Percentiles rank a stretch among this genome's conserved stretches.
phyloP scores from a whole-genome alignment of 805 yeast genomes.

The Tetrapisispora arboricola region DNA sequence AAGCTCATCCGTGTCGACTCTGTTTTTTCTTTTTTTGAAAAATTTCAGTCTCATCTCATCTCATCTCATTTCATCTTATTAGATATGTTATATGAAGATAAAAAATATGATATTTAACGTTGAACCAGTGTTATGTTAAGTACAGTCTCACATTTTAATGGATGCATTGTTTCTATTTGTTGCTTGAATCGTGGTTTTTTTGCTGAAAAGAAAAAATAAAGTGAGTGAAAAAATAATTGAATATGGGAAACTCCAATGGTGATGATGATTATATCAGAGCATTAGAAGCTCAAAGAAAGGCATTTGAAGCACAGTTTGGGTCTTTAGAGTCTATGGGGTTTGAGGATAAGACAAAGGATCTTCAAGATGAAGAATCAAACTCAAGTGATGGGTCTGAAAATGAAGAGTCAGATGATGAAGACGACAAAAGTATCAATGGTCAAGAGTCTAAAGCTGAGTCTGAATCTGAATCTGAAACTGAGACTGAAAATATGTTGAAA shows the following conservation, averaged over 20 bases:
- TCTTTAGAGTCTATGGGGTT: slow-evolving; percentile 44
- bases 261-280: slow-evolving; percentile 17
- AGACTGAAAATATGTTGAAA: slow-evolving; percentile 4
- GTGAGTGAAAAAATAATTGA: not conserved
- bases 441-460: slow-evolving; percentile 13
- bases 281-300: slow-evolving; percentile 44
- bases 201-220: no score
- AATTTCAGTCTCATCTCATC: slow-evolving; percentile 1
- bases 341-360: slow-evolving; percentile 34
- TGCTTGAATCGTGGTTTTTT: no score
- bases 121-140: no score
- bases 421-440: no score
- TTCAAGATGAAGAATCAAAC: not conserved
- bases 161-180: no score
- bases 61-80: slow-evolving; percentile 1
- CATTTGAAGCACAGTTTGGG: slow-evolving; percentile 59
- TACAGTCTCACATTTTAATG: no score
- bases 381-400: slow-evolving; percentile 6
- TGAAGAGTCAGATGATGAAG: slow-evolving; percentile 2
- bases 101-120: no score
- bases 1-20: no score
- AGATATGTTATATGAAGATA: no score
- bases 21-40: not conserved
- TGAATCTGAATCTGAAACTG: slow-evolving; percentile 5
- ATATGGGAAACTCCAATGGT: slow-evolving; percentile 6